Evolutionary conservation across 306 rosid genomes (phyloP), one percentile per base, ranked within the genome.

Genomic region (Sesbania bispinosa): DNA sequence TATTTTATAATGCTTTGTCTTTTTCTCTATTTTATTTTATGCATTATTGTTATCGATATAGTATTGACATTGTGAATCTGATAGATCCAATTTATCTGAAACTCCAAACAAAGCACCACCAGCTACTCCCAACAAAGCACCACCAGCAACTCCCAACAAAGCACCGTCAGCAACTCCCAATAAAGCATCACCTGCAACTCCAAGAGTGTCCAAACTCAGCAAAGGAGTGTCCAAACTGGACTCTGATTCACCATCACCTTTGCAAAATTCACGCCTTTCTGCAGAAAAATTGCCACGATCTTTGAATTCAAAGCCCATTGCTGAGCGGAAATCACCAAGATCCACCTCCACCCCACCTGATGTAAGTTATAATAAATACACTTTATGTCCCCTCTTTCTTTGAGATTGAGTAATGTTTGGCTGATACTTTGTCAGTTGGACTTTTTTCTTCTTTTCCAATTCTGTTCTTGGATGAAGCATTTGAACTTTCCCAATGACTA

Each of bases 271-370:
- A 2, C 94, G 94, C 42, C 84, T 85, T 70, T 83, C 98, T 14
- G 43, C 86, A 0, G 98, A 94, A n/a, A 86, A 92, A 50, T 86
- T 97, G 13, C 96, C 98, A 4, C 87, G 86, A 42, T 61, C 95
- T 46, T 80, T 81, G 55, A 72, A 77, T 69, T 84, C 92, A 16
- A 93, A 87, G 85, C 83, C 93, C 10, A 13, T 71, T 35, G 38
- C 68, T 14, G 97, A 90, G 55, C 83, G 96, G 45, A 89, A 81
- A 79, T 79, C 93, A 41, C 91, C 92, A 6, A 87, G 85, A 75
- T 83, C 88, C 3, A 32, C 80, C 63, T 73, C 65, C 71, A 78
- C 97, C 45, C 82, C 98, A 8, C 82, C 94, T 74, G 97, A 90
- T 77, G 98, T 90, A 83, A 80, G 98, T 74, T 45, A 30, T 66